These are phyloP conservation scores for Moringa oleifera DNA, from an alignment of 345 rosid genomes.

Conservation along the genomic window DNA sequence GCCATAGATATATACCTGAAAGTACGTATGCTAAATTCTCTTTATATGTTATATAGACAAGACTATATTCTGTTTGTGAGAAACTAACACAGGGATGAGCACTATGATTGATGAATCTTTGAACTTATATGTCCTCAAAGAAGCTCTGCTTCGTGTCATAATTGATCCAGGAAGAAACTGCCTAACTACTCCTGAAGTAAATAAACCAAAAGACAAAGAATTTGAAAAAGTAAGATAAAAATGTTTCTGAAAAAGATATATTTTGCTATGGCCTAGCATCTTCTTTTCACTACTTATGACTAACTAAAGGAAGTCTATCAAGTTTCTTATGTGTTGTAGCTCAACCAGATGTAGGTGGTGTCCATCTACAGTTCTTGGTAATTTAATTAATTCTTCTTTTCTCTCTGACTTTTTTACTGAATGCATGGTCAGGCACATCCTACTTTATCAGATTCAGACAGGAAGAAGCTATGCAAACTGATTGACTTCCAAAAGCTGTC, in stretches of 20 bases:
- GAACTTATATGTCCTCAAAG: background rate
- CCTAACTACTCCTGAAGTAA: constrained; percentile 5
- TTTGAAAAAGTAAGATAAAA: background rate
- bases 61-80: constrained; percentile 1
- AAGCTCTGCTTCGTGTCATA: background rate
- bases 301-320: background rate
- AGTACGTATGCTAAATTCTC: constrained; percentile 31
- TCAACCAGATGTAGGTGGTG: too few species aligned
- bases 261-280: background rate
- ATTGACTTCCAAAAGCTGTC: constrained; percentile 96
- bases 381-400: background rate
- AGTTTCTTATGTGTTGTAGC: too few species aligned
- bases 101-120: background rate
- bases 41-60: background rate
- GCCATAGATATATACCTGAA: constrained; percentile 90
- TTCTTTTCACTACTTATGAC: constrained; percentile 2
- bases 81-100: constrained; percentile 1
- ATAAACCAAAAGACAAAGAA: background rate
- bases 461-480: constrained; percentile 72
- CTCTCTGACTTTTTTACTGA: constrained; percentile 1
- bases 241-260: background rate
- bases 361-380: background rate
- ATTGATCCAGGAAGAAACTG: background rate
- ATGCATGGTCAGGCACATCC: constrained; percentile 61
- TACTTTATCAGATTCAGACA: constrained; percentile 66